Evolutionary conservation across 257 asterid genomes (phyloP), one percentile per base, ranked within the genome.

Genomic region (Gardenia jasminoides): DNA sequence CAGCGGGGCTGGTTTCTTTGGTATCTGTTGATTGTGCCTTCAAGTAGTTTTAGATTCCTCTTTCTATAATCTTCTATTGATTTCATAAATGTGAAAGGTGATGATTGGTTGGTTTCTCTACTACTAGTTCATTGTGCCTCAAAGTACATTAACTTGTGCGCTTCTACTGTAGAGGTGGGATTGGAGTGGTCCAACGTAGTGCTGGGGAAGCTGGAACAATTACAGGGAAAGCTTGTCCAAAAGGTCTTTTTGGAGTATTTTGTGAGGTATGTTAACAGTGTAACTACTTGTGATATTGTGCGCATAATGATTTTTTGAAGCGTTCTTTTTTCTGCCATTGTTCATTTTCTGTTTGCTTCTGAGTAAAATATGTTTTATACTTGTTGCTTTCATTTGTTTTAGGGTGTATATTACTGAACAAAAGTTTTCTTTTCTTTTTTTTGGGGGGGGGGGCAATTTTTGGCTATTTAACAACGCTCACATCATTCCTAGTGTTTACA

Each of bases 221-320:
- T 84, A 92, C 93, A 76, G 99, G 98, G 77, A 96, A 89, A 90
- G 92, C 97, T 68, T 96, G 99, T 77, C 99, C 99, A 15, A 89
- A 81, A 83, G 99, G 99, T 73, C 98, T 96, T 74, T 93, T 90
- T 86, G 99, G 99, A 76, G 88, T 75, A 79, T 96, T 91, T 78
- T 96, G 99, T 58, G 88, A 90, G 97, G 98, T 93, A 87, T 43
- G 73, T 72, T 56, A 26, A 56, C 30, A 24, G 46, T 73, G 79
- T 75, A 77, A 83, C 76, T 50, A 47, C 22, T 80, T 24, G 24
- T 44, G 61, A 26, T 72, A 54, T 12, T 65, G 43, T 79, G 78
- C 7, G 26, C 33, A 46, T 69, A 16, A 43, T 54, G 11, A 48
- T 39, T 67, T 20, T 48, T 10, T 31, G 26, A 58, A 15, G 24